Evolutionary conservation across 176 grass and related monocot species (phyloP).

Genomic region (Carex littledalei): DNA sequence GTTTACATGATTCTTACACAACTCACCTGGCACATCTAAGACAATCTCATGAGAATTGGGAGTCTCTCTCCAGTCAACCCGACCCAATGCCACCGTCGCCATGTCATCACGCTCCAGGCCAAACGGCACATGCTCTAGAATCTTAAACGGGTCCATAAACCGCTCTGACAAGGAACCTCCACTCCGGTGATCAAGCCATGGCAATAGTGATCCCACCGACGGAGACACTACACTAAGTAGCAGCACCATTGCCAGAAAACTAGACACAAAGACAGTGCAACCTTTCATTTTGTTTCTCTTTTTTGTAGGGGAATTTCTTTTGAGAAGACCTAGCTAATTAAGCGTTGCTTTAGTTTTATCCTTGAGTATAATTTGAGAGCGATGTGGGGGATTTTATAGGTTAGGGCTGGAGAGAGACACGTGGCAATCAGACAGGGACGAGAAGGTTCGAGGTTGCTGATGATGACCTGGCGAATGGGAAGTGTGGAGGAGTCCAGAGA

Average conservation of each 20-base stretch:
- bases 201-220: constrained; percentile 37
- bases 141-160: constrained; percentile 60
- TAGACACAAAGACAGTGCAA: background rate
- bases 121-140: constrained; percentile 69
- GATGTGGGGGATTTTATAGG: background rate
- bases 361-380: background rate
- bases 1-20: background rate
- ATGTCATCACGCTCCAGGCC: constrained; percentile 56
- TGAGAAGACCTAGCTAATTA: background rate
- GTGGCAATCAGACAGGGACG: background rate
- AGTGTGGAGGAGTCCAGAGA: constrained; percentile 5
- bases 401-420: background rate
- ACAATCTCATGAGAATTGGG: constrained; percentile 57
- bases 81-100: constrained; percentile 37
- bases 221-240: background rate
- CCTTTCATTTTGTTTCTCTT: background rate
- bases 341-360: no score
- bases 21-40: constrained; percentile 60
- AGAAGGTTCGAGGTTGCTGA: constrained; percentile 20
- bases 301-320: background rate
- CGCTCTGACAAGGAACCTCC: constrained; percentile 24
- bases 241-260: background rate
- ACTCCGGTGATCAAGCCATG: constrained; percentile 41
- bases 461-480: background rate
- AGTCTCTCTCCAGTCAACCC: constrained; percentile 82